Evolutionary conservation across 345 rosid species (phyloP), one percentile per base, ranked within the genome.

Genomic region (Pistacia vera): DNA sequence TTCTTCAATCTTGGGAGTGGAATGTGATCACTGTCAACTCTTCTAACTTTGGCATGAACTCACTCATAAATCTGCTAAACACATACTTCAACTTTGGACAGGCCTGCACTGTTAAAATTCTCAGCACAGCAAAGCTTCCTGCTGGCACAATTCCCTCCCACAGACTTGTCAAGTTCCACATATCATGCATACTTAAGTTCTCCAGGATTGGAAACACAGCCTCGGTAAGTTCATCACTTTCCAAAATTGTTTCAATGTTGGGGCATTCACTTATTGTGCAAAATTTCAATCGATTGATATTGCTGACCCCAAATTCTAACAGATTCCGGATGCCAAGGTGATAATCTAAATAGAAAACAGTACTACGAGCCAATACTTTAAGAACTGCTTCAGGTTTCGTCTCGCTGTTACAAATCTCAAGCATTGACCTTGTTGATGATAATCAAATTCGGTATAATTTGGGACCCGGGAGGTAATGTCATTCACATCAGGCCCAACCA

Each of bases 221-320:
- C 33, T 30, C 33, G 2, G 33, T 30, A 30, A 30, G 33, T 22
- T 55, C 73, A 61, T 52, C n/a, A 38, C 20, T 11, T 25, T 68
- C 77, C 25, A 69, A 30, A 30, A 79, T 35, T 18, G 63, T 62
- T 46, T 61, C 70, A 25, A 74, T 68, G 35, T 28, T 5, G 16
- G 52, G 74, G 13, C 81, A 79, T 62, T 79, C 81, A 44, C 78
- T 74, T 25, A 74, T 59, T 17, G 73, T 17, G 18, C 78, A 74
- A 28, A 68, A 73, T 70, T 68, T 51, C 49, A 79, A 30, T 8
- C 74, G 25, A 0, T 3, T 12, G 48, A 74, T 44, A 11, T 63
- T 62, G 41, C 63, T 30, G 30, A 38, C 30, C 3, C 71, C 66
- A n/a, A 79, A 74, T 25, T 68, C 28, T 1, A 78, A 79, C 0